phyloP scores from a whole-genome alignment of 495 filamentous ascomycete genomes.

The Paragyromitra xinjiangensis region DNA sequence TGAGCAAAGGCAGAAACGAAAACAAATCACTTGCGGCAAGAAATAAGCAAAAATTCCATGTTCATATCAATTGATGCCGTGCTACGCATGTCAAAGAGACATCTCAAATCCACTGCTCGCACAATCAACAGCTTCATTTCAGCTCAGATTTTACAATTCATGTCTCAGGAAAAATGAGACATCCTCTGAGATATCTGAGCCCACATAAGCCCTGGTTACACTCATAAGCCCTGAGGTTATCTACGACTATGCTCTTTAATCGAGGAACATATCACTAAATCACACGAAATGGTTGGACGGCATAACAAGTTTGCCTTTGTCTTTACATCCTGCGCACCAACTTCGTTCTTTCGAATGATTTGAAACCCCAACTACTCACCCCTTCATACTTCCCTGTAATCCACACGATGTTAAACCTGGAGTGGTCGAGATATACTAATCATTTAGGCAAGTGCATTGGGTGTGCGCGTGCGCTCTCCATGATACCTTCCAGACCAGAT shows the following conservation, averaged over 20 bases:
- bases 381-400: not conserved
- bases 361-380: not conserved
- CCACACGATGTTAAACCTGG: not conserved
- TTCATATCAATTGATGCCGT: not conserved
- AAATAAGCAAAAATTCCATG: slow-evolving; percentile 5
- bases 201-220: not conserved
- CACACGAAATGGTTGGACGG: not conserved
- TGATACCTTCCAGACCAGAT: not conserved
- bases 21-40: not conserved
- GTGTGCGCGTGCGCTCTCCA: not conserved
- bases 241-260: not conserved
- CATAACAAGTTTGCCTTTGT: not conserved
- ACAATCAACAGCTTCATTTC: not conserved
- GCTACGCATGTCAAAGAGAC: slow-evolving; percentile 13
- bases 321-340: not conserved
- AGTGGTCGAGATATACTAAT: not conserved
- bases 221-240: not conserved
- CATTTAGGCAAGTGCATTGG: too few relatives aligned
- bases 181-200: not conserved
- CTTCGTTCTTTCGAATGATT: not conserved
- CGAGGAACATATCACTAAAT: not conserved
- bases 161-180: slow-evolving; percentile 1
- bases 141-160: slow-evolving; percentile 3
- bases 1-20: slow-evolving; percentile 1
- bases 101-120: not conserved